Base-by-base conservation (phyloP, 176 grass and related monocot genomes). In the Stipa capillata region DNA sequence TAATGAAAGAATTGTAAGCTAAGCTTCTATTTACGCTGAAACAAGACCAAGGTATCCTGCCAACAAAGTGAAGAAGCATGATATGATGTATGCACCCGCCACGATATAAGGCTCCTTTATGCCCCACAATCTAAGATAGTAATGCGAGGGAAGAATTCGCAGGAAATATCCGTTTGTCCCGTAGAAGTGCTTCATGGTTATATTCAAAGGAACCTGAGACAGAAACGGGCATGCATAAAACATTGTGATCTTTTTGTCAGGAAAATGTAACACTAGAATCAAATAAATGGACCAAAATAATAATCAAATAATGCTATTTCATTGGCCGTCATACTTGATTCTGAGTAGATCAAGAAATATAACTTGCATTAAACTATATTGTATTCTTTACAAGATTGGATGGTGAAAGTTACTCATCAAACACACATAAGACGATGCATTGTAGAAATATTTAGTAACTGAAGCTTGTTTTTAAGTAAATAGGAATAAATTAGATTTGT, bases 1-100 rank as follows among this genome's bases (percentile, higher is more conserved):
- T 0, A 77, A 76, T 18, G 69, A 76, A 85, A 23, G 43, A 81
- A 89, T 81, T 37, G 4, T 31, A 40, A 37, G 43, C 14, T 82
- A 50, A 66, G 23, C 63, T 85, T 57, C 53, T 12, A 33, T 36
- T 88, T 89, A 95, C 6, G 84, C 90, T 64, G 88, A 95, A 84
- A 99, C 84, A 68, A 99, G 82, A 21, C 92, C 92, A 79, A 95
- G 57, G 73, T 93, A 99, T 60, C 88, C 96, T 71, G 96, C 92
- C 34, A 93, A 27, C 21, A 94, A 36, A 44, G 85, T 89, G 56
- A 95, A 78, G 63, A 95, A 79, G 65, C 79, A 93, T 23, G 92
- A 95, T 81, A 95, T 53, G 15, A 85, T 58, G 81, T 95, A 99
- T 43, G 90, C 92, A 24, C 80, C 82, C 3, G 86, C 87, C 39